Evolutionary conservation across 495 filamentous ascomycete species (phyloP).

Genomic region (Thermochaetoides thermophila): DNA sequence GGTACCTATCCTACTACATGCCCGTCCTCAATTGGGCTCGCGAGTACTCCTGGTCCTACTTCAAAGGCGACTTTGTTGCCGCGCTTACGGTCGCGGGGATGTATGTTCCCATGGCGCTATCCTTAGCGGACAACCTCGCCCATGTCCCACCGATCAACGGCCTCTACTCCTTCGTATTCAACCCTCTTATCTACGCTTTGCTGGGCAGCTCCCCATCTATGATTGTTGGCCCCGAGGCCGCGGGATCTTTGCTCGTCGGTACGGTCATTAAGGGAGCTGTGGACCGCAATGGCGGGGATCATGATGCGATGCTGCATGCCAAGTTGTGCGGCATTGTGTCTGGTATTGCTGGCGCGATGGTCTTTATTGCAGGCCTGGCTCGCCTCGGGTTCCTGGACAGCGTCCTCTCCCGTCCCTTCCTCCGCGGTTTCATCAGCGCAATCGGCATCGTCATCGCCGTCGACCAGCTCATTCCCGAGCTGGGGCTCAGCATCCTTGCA

Average conservation of each 20-base stretch:
- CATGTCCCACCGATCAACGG: conserved; percentile 90
- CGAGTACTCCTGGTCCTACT: conserved; percentile 66
- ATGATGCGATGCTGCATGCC: conserved; percentile 55
- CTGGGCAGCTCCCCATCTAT: conserved; percentile 83
- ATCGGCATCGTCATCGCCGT: conserved; percentile 93
- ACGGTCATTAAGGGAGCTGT: conserved; percentile 70
- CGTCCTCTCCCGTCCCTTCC: conserved; percentile 80
- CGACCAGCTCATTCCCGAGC: conserved; percentile 83
- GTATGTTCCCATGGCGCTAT: conserved; percentile 95
- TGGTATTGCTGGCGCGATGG: conserved; percentile 71
- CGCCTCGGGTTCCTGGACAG: conserved; percentile 91
- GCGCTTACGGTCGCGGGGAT: conserved; percentile 86
- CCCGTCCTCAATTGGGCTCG: conserved; percentile 78
- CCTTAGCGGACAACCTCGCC: conserved; percentile 81
- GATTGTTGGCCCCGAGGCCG: conserved; percentile 92
- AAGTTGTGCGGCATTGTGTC: conserved; percentile 80
- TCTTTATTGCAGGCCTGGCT: conserved; percentile 67
- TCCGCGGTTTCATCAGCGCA: conserved; percentile 90
- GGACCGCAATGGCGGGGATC: conserved; percentile 51
- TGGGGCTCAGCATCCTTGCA: conserved; percentile 56
- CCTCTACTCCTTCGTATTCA: conserved; percentile 88
- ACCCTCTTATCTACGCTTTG: conserved; percentile 76
- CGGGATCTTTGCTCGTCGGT: conserved; percentile 79
- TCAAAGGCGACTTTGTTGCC: conserved; percentile 77
- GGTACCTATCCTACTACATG: conserved; percentile 88